Base-by-base conservation (phyloP, 176 grass and related monocot species). In the Zea mays region DNA sequence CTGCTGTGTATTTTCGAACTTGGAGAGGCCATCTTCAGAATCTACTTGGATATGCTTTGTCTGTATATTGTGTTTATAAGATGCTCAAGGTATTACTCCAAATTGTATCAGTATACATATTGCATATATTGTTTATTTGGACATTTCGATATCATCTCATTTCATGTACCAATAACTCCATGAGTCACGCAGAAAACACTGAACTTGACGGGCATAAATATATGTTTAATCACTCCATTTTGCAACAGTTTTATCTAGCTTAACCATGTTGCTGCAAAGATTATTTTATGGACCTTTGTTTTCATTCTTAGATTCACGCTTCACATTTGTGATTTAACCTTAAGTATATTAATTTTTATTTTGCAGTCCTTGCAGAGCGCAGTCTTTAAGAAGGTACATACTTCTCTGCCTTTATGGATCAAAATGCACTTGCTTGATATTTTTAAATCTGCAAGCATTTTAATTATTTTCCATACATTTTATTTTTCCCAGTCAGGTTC, bases 11-110 rank as follows among this genome's bases (percentile, higher is more conserved):
- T 85, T 99, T 90, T 77, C 80, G 92, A 71, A 99, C 96, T 7
- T 99, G 96, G 96, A 94, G 92, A 87, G 96, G 96, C 10, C 96
- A 99, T 88, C 84, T 95, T 74, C 92, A 99, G 82, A 99, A 99
- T 90, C 86, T 99, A 67, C 88, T 99, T 79, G 96, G 96, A 81
- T 95, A 99, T 79, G 96, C 96, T 58, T 86, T 99, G 72, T 95
- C 96, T 48, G 81, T 99, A 34, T 99, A 93, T 75, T 95, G 92
- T 90, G 90, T 99, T 81, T 99, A 95, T 91, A 99, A 99, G 79
- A 99, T 99, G 92, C 82, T 99, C 58, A 99, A 99, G 96, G 96
- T 99, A 90, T 44, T 27, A 65, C 39, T 72, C 2, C 10, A 76
- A 47, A 65, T 43, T 58, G 8, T 17, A 51, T 58, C 27, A 27